These are phyloP conservation scores for Kalmusia sp. DNA, from an alignment of 2,329 filamentous ascomycete genomes.

Conservation along the genomic window DNA sequence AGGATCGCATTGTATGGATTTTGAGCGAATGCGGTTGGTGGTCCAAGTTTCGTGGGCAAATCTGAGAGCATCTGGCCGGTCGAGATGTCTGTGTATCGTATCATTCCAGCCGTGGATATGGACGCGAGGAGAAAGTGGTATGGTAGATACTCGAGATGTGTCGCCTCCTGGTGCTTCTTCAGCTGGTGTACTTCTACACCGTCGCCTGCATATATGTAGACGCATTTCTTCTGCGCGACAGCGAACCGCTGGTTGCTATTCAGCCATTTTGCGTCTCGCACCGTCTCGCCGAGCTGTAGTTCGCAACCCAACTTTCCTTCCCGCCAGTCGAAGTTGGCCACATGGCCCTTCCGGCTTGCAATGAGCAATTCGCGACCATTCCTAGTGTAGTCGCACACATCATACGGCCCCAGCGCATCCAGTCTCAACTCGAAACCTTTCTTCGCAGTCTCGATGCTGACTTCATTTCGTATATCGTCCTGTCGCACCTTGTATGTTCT, in stretches of 20 bases:
- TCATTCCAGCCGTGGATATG: slow-evolving; percentile 80
- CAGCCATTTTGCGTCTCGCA: slow-evolving; percentile 88
- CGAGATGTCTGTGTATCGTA: slow-evolving; percentile 92
- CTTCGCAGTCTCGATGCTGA: slow-evolving; percentile 84
- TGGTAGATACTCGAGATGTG: slow-evolving; percentile 92
- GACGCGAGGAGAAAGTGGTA: slow-evolving; percentile 95
- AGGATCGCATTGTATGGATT: slow-evolving; percentile 93
- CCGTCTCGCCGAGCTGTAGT: slow-evolving; percentile 86
- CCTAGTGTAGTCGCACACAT: slow-evolving; percentile 85
- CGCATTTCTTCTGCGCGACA: slow-evolving; percentile 93
- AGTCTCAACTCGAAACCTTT: slow-evolving; percentile 92
- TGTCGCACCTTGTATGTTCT: slow-evolving; percentile 92
- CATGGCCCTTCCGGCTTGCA: slow-evolving; percentile 89
- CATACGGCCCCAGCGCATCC: slow-evolving; percentile 76
- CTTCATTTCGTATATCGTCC: slow-evolving; percentile 77
- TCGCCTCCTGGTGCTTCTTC: slow-evolving; percentile 87
- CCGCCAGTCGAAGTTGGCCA: slow-evolving; percentile 96
- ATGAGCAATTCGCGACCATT: slow-evolving; percentile 88
- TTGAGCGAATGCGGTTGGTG: slow-evolving; percentile 82
- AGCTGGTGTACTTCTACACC: slow-evolving; percentile 93
- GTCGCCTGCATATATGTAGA: slow-evolving; percentile 93
- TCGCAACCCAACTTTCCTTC: slow-evolving; percentile 91
- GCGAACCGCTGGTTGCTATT: slow-evolving; percentile 96
- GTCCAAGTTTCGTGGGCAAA: slow-evolving; percentile 82
- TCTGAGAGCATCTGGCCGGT: slow-evolving; percentile 90